These are phyloP conservation scores for Quambalaria eucalypti DNA, from an alignment of 1,284 basidiomycete species.

Conservation along the genomic window DNA sequence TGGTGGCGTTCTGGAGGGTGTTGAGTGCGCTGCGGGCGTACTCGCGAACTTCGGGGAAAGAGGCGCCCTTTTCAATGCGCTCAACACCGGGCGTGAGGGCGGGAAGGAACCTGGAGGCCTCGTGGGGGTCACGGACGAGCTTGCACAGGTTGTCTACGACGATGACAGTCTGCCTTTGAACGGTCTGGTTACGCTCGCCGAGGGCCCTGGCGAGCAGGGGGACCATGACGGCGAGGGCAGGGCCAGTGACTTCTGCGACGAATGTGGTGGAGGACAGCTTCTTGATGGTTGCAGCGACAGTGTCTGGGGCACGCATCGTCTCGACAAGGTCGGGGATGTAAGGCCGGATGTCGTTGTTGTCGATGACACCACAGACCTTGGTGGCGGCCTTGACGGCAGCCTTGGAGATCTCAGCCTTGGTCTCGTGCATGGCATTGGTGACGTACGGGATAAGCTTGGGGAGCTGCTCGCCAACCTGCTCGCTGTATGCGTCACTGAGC, in stretches of 20 bases:
- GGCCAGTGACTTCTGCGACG: constrained; percentile 91
- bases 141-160: constrained; percentile 97
- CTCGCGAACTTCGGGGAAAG: constrained; percentile 76
- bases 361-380: constrained; percentile 78
- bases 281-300: constrained; percentile 88
- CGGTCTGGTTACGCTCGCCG: constrained; percentile 81
- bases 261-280: constrained; percentile 87
- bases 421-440: constrained; percentile 90
- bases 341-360: constrained; percentile 83
- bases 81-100: constrained; percentile 82
- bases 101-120: constrained; percentile 82
- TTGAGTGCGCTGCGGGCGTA: constrained; percentile 38
- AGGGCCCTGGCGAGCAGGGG: constrained; percentile 84
- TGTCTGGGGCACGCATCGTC: constrained; percentile 71
- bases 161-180: constrained; percentile 62
- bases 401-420: constrained; percentile 83
- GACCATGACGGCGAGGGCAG: constrained; percentile 89
- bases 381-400: constrained; percentile 89
- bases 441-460: constrained; percentile 76
- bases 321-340: constrained; percentile 82
- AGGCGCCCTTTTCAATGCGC: constrained; percentile 79
- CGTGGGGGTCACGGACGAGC: constrained; percentile 81
- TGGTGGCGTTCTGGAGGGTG: constrained; percentile 34
- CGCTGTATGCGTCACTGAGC: constrained; percentile 61
- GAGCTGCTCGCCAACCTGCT: constrained; percentile 75